Evolutionary conservation across 805 yeast species (phyloP).

Genomic region (Priceomyces medius): DNA sequence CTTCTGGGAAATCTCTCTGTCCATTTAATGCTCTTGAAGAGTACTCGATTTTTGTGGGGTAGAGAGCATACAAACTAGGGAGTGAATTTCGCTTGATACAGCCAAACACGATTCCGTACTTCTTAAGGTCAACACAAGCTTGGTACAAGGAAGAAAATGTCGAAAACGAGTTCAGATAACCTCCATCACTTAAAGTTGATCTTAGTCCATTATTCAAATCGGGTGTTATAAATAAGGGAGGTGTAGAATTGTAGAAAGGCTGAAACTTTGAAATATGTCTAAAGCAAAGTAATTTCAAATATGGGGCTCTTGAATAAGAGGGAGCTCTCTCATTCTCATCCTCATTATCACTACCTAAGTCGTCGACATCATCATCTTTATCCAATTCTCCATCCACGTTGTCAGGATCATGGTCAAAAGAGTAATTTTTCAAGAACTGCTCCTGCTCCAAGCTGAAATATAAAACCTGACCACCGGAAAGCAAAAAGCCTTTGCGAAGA

Average conservation of each 20-base stretch:
- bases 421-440: conserved; percentile 28
- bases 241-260: conserved; percentile 51
- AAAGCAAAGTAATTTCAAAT: conserved; percentile 68
- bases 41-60: conserved; percentile 45
- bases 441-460: conserved; percentile 24
- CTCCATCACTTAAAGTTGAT: conserved; percentile 28
- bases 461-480: conserved; percentile 22
- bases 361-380: conserved; percentile 9
- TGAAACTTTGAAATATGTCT: conserved; percentile 45
- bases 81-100: conserved; percentile 50
- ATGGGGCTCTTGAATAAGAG: conserved; percentile 38
- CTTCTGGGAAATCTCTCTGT: conserved; percentile 54
- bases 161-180: conserved; percentile 58
- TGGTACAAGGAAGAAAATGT: conserved; percentile 70
- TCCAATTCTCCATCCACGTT: background rate
- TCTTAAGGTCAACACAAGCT: conserved; percentile 48
- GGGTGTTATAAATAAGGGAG: conserved; percentile 67
- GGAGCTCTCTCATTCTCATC: conserved; percentile 10
- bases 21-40: conserved; percentile 17
- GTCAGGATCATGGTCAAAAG: conserved; percentile 33
- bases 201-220: conserved; percentile 46
- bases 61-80: conserved; percentile 59
- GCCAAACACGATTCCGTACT: conserved; percentile 75
- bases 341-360: conserved; percentile 9
- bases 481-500: conserved; percentile 31